phyloP scores from a whole-genome alignment of 805 yeast species.

The Kodamaea fukazawae region DNA sequence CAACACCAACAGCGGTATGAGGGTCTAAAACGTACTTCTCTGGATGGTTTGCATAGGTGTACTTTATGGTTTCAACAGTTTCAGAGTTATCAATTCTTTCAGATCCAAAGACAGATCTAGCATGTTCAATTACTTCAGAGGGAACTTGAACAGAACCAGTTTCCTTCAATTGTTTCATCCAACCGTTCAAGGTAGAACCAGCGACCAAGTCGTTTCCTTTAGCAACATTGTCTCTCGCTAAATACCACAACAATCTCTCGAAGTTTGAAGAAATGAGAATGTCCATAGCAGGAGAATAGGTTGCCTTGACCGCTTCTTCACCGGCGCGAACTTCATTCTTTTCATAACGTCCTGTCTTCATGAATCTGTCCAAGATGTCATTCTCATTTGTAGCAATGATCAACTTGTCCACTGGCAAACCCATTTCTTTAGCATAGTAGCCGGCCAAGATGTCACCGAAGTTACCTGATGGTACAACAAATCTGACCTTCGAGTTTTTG shows the following conservation, averaged over 20 bases:
- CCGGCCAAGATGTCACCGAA: conserved; percentile 98
- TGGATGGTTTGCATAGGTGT: conserved; percentile 57
- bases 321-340: conserved; percentile 51
- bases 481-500: conserved; percentile 50
- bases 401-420: conserved; percentile 81
- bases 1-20: conserved; percentile 93
- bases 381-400: conserved; percentile 95
- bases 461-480: conserved; percentile 96
- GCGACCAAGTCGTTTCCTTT: conserved; percentile 56
- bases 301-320: conserved; percentile 62
- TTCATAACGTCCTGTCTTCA: conserved; percentile 81
- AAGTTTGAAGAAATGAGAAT: conserved; percentile 92
- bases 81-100: conserved; percentile 76
- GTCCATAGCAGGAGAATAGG: conserved; percentile 98
- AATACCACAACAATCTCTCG: conserved; percentile 94
- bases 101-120: conserved; percentile 69
- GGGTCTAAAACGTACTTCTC: conserved; percentile 88
- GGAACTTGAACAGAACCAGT: conserved; percentile 77
- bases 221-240: conserved; percentile 71
- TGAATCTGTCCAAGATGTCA: conserved; percentile 90
- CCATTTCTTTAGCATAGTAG: conserved; percentile 91
- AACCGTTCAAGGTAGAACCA: conserved; percentile 64
- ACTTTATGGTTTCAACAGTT: conserved; percentile 76
- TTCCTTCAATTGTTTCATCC: conserved; percentile 78
- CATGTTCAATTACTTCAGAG: conserved; percentile 58